Percentiles rank a stretch among this genome's conserved stretches.
These are phyloP conservation scores for Colletotrichum sp. DNA, from an alignment of 2,329 filamentous ascomycete species.

Conservation along the genomic window DNA sequence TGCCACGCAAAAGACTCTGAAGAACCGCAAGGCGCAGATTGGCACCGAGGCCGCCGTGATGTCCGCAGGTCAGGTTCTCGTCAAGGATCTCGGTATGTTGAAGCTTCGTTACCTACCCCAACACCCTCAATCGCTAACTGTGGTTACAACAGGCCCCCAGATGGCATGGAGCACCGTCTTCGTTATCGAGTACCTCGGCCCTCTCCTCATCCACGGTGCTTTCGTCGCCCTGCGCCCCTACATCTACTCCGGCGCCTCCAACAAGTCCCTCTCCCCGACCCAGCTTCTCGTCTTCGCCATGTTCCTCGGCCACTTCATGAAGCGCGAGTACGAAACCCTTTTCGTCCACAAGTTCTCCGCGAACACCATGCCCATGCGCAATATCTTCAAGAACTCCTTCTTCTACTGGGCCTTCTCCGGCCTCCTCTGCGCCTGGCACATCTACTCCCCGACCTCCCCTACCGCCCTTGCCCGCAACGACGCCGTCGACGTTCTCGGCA, in stretches of 20 bases:
- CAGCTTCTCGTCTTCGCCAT: constrained; percentile 79
- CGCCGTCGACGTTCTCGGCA: constrained; percentile 67
- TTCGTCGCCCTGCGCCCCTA: constrained; percentile 75
- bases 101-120: background rate
- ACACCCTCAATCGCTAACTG: background rate
- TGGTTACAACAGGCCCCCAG: constrained; percentile 70
- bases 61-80: constrained; percentile 67
- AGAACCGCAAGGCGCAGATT: constrained; percentile 63
- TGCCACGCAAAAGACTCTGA: constrained; percentile 65
- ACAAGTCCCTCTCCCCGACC: constrained; percentile 61
- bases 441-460: constrained; percentile 78
- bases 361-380: constrained; percentile 88
- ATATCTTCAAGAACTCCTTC: constrained; percentile 93
- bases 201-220: constrained; percentile 83
- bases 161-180: constrained; percentile 94
- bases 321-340: constrained; percentile 93
- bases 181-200: constrained; percentile 92
- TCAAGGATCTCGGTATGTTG: constrained; percentile 87
- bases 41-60: constrained; percentile 53
- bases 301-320: constrained; percentile 84
- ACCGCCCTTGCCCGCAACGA: constrained; percentile 58
- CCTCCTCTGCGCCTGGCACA: constrained; percentile 80
- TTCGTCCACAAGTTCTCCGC: constrained; percentile 95
- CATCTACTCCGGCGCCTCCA: constrained; percentile 47
- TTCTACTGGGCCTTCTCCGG: constrained; percentile 94